Base-by-base conservation (phyloP, 1,139 yeast genomes). In the Candida dubliniensis region DNA sequence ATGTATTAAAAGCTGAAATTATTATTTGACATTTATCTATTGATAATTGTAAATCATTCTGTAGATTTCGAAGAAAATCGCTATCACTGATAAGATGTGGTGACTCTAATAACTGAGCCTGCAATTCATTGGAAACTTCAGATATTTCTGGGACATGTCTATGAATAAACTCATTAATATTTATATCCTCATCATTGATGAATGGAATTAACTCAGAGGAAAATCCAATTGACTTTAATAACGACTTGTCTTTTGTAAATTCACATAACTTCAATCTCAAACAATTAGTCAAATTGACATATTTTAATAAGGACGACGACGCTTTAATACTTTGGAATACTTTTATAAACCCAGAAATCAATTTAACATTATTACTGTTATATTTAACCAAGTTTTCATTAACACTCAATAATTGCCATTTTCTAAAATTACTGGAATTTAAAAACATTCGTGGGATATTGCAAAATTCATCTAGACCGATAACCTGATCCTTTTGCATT, bases 271-370 rank as follows among this genome's bases (percentile, higher is more conserved):
- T 52, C 18, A 52, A 33, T 25, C 41, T 44, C 30, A 49, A 42
- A 39, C 52, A 50, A 13, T 40, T 34, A n/a, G 40, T 41, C 24
- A 45, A 35, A 8, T 15, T 29, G 3, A 23, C 37, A 26, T 41
- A 47, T n/a, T 42, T 42, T 4, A 5, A 18, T 18, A 18, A 18
- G 3, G 23, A 18, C 6, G 35, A 35, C 6, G 31, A 25, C 15
- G 7, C 9, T 29, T 46, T 39, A 3, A 47, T 46, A 24, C 46
- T 44, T 23, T 45, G 47, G 29, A 57, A 48, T 3, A 67, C 36
- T 38, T 60, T 59, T 4, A 57, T 40, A 40, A 55, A 61, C 1
- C 71, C 72, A 15, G 47, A 52, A 3, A 64, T 29, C 43, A 67
- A 53, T 44, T 66, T 64, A 9, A 53, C 44, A 12, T 47, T 40